Percentiles rank a stretch among this genome's conserved stretches.
phyloP scores from a whole-genome alignment of 345 rosid genomes.

The Lepidium sativum region DNA sequence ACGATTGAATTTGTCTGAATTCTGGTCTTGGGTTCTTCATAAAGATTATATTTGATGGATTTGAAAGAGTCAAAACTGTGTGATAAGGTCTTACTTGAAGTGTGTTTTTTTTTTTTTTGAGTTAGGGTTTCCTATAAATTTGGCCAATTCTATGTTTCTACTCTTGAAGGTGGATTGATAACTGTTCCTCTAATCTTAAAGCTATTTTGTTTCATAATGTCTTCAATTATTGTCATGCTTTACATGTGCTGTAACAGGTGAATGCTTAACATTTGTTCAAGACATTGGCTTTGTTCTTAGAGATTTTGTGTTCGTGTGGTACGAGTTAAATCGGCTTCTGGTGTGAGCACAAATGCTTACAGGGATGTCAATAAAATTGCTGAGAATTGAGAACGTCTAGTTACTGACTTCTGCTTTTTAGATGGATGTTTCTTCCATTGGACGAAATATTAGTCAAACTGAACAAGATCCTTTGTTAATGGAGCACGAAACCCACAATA shows the following conservation, averaged over 20 bases:
- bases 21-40: background rate
- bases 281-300: background rate
- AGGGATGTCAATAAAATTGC: background rate
- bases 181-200: too few species aligned
- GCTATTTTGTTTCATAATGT: too few species aligned
- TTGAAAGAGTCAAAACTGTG: conserved; percentile 7
- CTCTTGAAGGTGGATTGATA: too few species aligned
- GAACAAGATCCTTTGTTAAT: conserved; percentile 59
- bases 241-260: conserved; percentile 3
- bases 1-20: background rate
- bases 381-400: background rate
- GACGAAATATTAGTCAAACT: conserved; percentile 27
- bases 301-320: background rate
- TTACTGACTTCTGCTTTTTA: conserved; percentile 24
- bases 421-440: conserved; percentile 52
- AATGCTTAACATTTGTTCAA: background rate
- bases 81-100: conserved; percentile 11
- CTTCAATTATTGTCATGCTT: background rate
- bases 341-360: background rate
- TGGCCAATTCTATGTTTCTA: background rate
- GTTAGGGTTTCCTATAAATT: background rate
- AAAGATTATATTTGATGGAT: conserved; percentile 5
- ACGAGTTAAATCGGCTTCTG: background rate
- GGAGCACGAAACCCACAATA: conserved; percentile 39
- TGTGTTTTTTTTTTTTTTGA: background rate